phyloP scores from a whole-genome alignment of 108 stramenopile species.

The Hondaea fermentalgiana region DNA sequence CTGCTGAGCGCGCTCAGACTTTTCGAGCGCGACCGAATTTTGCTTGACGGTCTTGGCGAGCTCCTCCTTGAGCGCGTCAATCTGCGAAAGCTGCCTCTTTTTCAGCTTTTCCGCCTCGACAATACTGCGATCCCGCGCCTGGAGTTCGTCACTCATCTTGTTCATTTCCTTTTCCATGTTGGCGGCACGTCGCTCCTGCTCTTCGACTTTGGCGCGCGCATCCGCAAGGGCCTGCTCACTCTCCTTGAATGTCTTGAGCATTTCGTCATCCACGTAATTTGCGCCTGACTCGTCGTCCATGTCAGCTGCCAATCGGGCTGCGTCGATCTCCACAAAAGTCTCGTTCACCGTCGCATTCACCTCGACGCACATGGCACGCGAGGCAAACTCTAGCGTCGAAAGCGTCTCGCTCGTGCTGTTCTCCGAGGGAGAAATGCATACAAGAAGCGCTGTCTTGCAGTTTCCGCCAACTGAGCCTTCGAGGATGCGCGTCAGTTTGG shows the following conservation, averaged over 20 bases:
- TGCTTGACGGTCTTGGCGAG: neutral
- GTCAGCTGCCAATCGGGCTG: neutral
- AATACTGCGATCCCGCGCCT: neutral
- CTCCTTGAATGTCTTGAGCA: conserved; percentile 11
- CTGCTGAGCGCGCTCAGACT: neutral
- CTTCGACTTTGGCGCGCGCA: neutral
- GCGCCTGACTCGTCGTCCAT: neutral
- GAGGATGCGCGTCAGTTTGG: neutral
- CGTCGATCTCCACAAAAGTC: neutral
- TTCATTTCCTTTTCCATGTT: neutral
- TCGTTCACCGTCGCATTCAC: conserved; percentile 9
- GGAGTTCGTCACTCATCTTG: neutral
- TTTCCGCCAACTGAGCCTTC: conserved; percentile 20
- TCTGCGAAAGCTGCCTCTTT: neutral
- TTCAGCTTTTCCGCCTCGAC: neutral
- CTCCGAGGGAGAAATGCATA: neutral
- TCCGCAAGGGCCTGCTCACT: neutral
- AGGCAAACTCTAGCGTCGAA: neutral
- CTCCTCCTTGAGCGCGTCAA: neutral
- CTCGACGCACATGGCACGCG: conserved; percentile 9
- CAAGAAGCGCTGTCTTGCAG: neutral
- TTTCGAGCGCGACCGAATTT: neutral
- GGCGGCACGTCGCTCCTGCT: neutral
- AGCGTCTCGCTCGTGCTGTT: conserved; percentile 4
- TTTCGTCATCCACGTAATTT: neutral